Percentiles rank a stretch among this genome's conserved stretches.
phyloP scores from a whole-genome alignment of 345 rosid genomes.

The Pugionium dolabratum region DNA sequence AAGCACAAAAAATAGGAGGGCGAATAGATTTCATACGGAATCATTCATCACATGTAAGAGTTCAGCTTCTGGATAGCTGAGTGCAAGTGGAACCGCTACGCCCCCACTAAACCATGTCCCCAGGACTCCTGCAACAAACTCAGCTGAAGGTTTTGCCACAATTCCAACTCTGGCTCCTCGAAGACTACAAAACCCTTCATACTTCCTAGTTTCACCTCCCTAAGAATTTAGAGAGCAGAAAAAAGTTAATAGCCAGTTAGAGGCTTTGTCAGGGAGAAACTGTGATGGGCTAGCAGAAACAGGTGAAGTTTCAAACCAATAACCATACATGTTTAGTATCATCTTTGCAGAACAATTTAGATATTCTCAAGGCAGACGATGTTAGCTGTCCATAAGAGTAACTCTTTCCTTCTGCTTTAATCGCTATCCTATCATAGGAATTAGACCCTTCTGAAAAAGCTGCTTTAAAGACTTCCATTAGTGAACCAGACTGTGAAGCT shows the following conservation, averaged over 20 bases:
- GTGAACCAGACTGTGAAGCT: conserved; percentile 51
- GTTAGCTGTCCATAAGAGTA: conserved; percentile 71
- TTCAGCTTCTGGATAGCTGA: conserved; percentile 92
- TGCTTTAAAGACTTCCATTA: conserved; percentile 86
- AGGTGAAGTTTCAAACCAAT: conserved; percentile 10
- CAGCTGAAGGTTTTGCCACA: conserved; percentile 92
- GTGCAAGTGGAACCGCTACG: conserved; percentile 96
- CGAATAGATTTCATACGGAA: conserved; percentile 53
- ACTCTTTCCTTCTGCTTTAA: conserved; percentile 72
- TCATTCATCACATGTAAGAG: conserved; percentile 90
- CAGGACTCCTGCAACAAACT: conserved; percentile 87
- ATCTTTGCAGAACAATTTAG: conserved; percentile 48
- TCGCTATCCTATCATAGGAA: conserved; percentile 58
- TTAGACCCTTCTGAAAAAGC: conserved; percentile 56
- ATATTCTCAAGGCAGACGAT: conserved; percentile 62
- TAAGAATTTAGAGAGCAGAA: conserved; percentile 12
- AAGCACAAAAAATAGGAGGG: conserved; percentile 4
- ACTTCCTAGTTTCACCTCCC: conserved; percentile 34
- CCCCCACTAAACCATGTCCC: conserved; percentile 97
- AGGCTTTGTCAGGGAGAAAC: background rate
- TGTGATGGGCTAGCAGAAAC: background rate
- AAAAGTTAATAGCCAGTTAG: background rate
- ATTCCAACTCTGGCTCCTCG: conserved; percentile 90
- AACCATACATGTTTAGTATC: conserved; percentile 58
- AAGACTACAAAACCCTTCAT: conserved; percentile 51